Conservation (phyloP, 2,329 filamentous ascomycete genomes). For the Talaromyces sp. region DNA sequence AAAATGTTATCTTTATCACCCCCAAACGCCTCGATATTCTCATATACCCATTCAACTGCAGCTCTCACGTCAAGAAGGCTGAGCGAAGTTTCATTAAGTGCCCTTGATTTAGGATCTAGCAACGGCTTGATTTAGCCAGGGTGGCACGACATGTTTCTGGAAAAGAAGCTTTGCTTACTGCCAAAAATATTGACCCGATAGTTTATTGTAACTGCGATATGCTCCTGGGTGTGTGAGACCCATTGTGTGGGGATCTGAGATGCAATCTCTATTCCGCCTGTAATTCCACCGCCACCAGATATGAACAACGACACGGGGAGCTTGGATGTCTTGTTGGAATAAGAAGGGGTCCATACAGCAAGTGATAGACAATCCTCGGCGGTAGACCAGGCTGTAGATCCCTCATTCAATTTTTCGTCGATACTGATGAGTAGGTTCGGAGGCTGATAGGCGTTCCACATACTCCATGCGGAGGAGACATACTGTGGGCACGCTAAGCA, state of each 20-base stretch:
- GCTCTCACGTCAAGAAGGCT: slow-evolving; percentile 23
- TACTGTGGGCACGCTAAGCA: slow-evolving; percentile 29
- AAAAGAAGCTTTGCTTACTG: not conserved
- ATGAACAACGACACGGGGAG: slow-evolving; percentile 28
- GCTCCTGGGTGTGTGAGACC: slow-evolving; percentile 43
- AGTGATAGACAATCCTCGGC: slow-evolving; percentile 50
- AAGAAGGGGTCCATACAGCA: slow-evolving; percentile 47
- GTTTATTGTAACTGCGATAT: slow-evolving; percentile 46
- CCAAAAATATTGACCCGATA: slow-evolving; percentile 34
- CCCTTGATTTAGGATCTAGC: slow-evolving; percentile 21
- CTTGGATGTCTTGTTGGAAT: slow-evolving; percentile 15
- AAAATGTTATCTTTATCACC: slow-evolving; percentile 36
- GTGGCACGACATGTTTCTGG: not conserved
- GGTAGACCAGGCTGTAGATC: slow-evolving; percentile 21
- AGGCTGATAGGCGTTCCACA: slow-evolving; percentile 30
- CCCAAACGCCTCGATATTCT: slow-evolving; percentile 39
- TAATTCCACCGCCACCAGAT: slow-evolving; percentile 26
- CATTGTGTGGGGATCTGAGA: slow-evolving; percentile 29
- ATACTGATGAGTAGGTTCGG: slow-evolving; percentile 11
- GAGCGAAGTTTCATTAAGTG: slow-evolving; percentile 25
- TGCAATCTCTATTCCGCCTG: slow-evolving; percentile 42
- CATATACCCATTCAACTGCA: slow-evolving; percentile 34
- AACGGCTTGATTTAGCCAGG: not conserved
- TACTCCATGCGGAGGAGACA: slow-evolving; percentile 29
- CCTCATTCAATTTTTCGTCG: slow-evolving; percentile 17